A percentile compares a stretch with the other conserved stretches of the same genome.
These are phyloP conservation scores for Populus hybrid DNA, from an alignment of 441 rosid genomes.

Conservation along the genomic window DNA sequence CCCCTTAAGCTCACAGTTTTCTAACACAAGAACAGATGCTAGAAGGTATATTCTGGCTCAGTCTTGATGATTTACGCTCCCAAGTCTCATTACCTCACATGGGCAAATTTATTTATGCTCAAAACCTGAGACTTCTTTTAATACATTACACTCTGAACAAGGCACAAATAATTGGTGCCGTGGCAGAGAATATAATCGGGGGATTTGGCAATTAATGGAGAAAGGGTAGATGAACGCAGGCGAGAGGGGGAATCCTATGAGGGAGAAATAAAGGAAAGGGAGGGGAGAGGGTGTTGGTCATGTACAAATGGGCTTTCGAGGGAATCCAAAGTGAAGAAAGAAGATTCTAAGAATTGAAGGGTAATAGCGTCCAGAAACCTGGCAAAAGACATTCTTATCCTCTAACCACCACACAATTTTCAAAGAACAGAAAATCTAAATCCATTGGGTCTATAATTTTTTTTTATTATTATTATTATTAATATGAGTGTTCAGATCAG, in stretches of 20 bases:
- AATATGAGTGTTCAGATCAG: too few relatives aligned
- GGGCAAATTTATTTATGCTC: background rate
- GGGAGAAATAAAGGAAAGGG: constrained; percentile 8
- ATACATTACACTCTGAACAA: constrained; percentile 14
- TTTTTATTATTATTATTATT: too few relatives aligned
- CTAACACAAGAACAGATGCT: background rate
- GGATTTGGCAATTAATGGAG: constrained; percentile 8
- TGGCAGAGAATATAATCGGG: constrained; percentile 2
- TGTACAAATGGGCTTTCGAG: constrained; percentile 23
- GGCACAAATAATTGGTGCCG: constrained; percentile 6
- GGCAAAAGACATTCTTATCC: background rate
- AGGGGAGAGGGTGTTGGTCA: background rate
- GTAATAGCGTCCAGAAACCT: background rate
- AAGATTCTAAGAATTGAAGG: constrained; percentile 4
- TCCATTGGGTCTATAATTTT: background rate
- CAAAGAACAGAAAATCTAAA: background rate
- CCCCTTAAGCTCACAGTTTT: background rate
- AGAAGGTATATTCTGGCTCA: background rate
- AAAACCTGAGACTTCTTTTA: background rate
- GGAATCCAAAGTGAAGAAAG: constrained; percentile 43
- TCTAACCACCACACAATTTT: background rate
- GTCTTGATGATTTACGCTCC: background rate
- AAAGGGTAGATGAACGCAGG: background rate
- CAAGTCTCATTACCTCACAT: background rate
- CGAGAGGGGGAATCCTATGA: constrained; percentile 38